A percentile compares a stretch with the other conserved stretches of the same genome.
Evolutionary conservation across 805 yeast genomes (phyloP).

Genomic region (Yamadazyma insecticola): DNA sequence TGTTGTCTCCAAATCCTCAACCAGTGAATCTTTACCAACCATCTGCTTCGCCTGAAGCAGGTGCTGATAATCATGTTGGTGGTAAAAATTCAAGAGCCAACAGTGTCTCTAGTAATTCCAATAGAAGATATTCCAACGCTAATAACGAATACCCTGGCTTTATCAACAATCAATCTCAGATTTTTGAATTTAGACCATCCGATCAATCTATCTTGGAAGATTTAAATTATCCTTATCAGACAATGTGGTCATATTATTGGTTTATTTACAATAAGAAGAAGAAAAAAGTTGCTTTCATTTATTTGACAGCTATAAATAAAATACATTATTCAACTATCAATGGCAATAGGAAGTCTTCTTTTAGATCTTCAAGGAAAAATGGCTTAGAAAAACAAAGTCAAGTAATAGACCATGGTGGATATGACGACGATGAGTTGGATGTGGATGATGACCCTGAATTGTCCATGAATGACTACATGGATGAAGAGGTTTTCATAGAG

Average conservation of each 20-base stretch:
- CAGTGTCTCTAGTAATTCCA: slow-evolving; percentile 7
- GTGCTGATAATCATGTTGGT: neutral
- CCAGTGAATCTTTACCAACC: too few relatives aligned
- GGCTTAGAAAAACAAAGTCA: slow-evolving; percentile 8
- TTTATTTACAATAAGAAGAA: slow-evolving; percentile 87
- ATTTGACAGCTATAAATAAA: slow-evolving; percentile 50
- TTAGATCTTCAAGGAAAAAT: slow-evolving; percentile 6
- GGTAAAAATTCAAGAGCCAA: slow-evolving; percentile 5
- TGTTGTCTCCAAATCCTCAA: slow-evolving; percentile 17
- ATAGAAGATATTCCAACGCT: slow-evolving; percentile 4
- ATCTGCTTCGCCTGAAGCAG: neutral
- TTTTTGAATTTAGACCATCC: slow-evolving; percentile 59
- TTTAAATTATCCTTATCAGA: slow-evolving; percentile 40
- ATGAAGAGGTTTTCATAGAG: slow-evolving; percentile 22
- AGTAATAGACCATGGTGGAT: slow-evolving; percentile 12
- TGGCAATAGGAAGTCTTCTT: slow-evolving; percentile 15
- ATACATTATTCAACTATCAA: slow-evolving; percentile 32
- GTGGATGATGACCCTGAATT: slow-evolving; percentile 23
- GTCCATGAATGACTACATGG: slow-evolving; percentile 9
- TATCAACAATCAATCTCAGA: slow-evolving; percentile 44
- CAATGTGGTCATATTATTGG: slow-evolving; percentile 79
- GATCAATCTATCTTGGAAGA: slow-evolving; percentile 64
- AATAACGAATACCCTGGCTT: slow-evolving; percentile 14
- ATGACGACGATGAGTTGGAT: slow-evolving; percentile 20
- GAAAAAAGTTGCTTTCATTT: slow-evolving; percentile 86